Conservation (phyloP, 2,329 filamentous ascomycete species). For the Neocucurbitaria cava region DNA sequence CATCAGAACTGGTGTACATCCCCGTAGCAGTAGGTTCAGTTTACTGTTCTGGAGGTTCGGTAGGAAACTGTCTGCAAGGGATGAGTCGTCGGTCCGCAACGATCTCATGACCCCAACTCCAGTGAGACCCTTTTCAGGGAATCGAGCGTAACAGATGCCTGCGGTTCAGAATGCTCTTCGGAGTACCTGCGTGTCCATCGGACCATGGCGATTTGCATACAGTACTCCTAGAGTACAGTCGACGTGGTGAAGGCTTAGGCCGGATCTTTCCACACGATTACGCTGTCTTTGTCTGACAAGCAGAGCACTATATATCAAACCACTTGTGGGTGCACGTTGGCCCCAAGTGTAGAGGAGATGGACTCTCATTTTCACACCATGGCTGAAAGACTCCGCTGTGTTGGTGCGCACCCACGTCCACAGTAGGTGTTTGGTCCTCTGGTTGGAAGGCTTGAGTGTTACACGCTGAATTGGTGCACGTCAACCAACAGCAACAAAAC, state of each 20-base stretch:
- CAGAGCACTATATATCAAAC: neutral
- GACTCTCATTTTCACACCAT: neutral
- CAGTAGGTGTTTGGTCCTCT: neutral
- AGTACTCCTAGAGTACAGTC: neutral
- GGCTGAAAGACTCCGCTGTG: neutral
- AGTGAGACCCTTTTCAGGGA: neutral
- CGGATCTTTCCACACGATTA: no score
- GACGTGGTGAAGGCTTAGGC: no score
- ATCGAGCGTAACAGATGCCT: neutral
- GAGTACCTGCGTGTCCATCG: neutral
- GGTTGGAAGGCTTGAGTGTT: neutral
- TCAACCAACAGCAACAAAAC: neutral
- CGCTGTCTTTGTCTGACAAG: neutral
- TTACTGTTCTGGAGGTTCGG: neutral
- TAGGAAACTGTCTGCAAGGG: neutral
- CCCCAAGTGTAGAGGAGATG: neutral
- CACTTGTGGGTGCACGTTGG: neutral
- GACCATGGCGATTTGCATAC: neutral
- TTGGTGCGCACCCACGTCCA: neutral
- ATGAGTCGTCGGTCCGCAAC: neutral
- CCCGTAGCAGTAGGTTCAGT: neutral
- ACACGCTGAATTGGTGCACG: neutral
- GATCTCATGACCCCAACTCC: neutral
- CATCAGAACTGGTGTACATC: neutral
- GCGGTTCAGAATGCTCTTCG: neutral